Percentiles rank a stretch among this genome's conserved stretches.
phyloP scores from a whole-genome alignment of 2,329 filamentous ascomycete genomes.

The Penicillium sp. region DNA sequence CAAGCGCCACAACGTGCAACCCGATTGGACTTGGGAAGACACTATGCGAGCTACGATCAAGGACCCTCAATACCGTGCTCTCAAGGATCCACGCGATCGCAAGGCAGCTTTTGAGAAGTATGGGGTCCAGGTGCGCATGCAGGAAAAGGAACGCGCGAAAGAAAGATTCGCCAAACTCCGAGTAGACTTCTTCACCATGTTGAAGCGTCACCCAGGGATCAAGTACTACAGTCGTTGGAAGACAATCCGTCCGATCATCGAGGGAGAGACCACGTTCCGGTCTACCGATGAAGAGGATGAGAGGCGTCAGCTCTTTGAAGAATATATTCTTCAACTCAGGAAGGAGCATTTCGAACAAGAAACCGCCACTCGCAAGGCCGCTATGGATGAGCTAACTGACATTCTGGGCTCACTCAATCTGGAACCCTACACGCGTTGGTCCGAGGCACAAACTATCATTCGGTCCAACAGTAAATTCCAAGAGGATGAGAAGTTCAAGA shows the following conservation, averaged over 20 bases:
- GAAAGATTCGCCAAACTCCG: slow-evolving; percentile 89
- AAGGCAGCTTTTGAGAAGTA: slow-evolving; percentile 93
- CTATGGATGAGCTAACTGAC: slow-evolving; percentile 75
- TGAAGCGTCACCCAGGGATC: slow-evolving; percentile 94
- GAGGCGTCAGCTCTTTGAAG: slow-evolving; percentile 84
- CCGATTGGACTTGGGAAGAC: slow-evolving; percentile 91
- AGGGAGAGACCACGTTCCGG: slow-evolving; percentile 92
- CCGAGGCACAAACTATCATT: slow-evolving; percentile 79
- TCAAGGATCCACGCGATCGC: slow-evolving; percentile 88
- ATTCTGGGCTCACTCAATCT: slow-evolving; percentile 76
- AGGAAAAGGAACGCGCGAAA: slow-evolving; percentile 92
- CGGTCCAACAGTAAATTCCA: slow-evolving; percentile 73
- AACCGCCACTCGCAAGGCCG: slow-evolving; percentile 66
- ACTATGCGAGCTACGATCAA: slow-evolving; percentile 80
- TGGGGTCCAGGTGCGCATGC: slow-evolving; percentile 78
- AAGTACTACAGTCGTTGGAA: slow-evolving; percentile 97
- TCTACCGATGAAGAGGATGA: slow-evolving; percentile 85
- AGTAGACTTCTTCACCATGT: slow-evolving; percentile 91
- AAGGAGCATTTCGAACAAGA: slow-evolving; percentile 75
- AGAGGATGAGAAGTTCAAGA: slow-evolving; percentile 77
- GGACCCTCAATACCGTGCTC: slow-evolving; percentile 86
- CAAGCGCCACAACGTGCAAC: slow-evolving; percentile 76
- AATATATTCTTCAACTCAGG: slow-evolving; percentile 83
- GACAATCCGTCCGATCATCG: slow-evolving; percentile 88
- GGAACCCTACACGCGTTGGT: slow-evolving; percentile 93